Conservation (phyloP, 2,329 filamentous ascomycete species). For the Lojkania enalia region DNA sequence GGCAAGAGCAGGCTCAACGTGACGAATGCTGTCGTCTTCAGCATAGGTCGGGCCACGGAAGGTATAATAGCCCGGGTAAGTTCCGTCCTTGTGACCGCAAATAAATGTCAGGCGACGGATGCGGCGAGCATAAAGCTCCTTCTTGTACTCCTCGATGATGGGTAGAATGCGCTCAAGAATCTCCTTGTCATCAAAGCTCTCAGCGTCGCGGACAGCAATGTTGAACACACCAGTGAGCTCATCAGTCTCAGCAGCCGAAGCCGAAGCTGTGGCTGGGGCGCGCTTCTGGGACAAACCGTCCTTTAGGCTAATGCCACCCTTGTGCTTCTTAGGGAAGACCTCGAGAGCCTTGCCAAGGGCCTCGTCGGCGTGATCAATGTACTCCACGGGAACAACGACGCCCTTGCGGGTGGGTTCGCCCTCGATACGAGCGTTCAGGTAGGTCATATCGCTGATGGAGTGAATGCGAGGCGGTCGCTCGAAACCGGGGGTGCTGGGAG, state of each 20-base stretch:
- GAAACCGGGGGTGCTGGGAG: conserved; percentile 68
- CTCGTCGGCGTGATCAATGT: conserved; percentile 93
- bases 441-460: conserved; percentile 97
- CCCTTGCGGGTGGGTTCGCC: conserved; percentile 82
- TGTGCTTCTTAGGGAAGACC: conserved; percentile 69
- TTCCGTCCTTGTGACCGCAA: conserved; percentile 90
- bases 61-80: conserved; percentile 96
- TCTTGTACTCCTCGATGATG: conserved; percentile 78
- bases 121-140: conserved; percentile 77
- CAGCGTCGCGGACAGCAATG: conserved; percentile 85
- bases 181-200: conserved; percentile 80
- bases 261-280: conserved; percentile 58
- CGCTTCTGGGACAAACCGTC: conserved; percentile 65
- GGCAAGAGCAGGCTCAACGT: conserved; percentile 92
- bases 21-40: conserved; percentile 94
- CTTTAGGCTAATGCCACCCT: conserved; percentile 50
- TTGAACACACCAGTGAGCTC: conserved; percentile 93
- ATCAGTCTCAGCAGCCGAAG: conserved; percentile 55
- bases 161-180: conserved; percentile 73
- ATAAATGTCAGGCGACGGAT: conserved; percentile 95
- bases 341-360: conserved; percentile 82
- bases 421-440: conserved; percentile 72
- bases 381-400: conserved; percentile 90
- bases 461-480: conserved; percentile 73
- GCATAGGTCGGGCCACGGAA: conserved; percentile 90